Evolutionary conservation across 2,329 filamentous ascomycete species (phyloP), one percentile per base, ranked within the genome.

Genomic region (Aspergillus arachidicola): DNA sequence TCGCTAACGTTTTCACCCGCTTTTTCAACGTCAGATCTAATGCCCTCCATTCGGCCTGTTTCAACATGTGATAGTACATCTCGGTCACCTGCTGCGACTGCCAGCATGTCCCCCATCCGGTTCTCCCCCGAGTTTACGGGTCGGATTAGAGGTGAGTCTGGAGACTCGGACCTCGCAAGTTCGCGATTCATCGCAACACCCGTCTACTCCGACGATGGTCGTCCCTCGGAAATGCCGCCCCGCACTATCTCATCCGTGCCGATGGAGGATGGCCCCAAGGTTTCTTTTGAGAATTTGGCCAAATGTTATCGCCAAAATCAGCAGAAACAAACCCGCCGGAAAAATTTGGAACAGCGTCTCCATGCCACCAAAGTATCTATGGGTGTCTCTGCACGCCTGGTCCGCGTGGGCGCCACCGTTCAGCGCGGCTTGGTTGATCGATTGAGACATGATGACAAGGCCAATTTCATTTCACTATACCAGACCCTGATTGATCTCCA

Each of bases 221-320:
- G 64, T 46, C 59, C 64, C 46, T 34, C 51, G 59, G 55, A 51
- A 64, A 59, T 60, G 57, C 45, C 55, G 48, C 56, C 36, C 53
- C 58, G 23, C 57, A 53, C 65, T 48, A 64, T 64, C 43, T 59
- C 66, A 48, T 45, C 61, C 48, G 55, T 50, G n/a, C 36, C 65
- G 48, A 66, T 60, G 59, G 68, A 71, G 61, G 69, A 72, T 60
- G 30, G 46, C 54, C 68, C 68, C 65, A 70, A 67, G 59, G 70
- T 81, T 32, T 77, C 77, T 43, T 81, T 82, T 67, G 77, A 80
- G 65, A 78, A 82, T 57, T 79, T 82, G 71, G 79, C 80, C 55
- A 68, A 70, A 59, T 73, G 79, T 55, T 77, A 79, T 65, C 77
- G 78, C 45, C 75, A 80, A 46, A 79, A 76, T 62, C 73, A 78